phyloP scores from a whole-genome alignment of 2,329 filamentous ascomycete genomes.

The Neofusicoccum parvum region DNA sequence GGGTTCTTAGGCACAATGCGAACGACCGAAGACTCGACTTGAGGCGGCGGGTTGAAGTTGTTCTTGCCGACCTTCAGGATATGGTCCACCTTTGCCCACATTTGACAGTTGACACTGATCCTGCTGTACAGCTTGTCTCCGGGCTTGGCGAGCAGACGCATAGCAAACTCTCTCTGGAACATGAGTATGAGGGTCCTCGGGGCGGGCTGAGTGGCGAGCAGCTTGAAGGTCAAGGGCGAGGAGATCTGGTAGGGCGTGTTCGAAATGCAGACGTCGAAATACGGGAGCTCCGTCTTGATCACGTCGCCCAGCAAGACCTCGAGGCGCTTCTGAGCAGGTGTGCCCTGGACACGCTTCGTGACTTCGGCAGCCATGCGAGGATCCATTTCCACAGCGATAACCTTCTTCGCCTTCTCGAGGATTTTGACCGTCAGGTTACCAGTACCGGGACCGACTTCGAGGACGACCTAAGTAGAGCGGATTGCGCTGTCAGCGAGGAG shows the following conservation, averaged over 20 bases:
- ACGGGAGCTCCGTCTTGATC: slow-evolving; percentile 78
- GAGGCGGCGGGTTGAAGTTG: slow-evolving; percentile 93
- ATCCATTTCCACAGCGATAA: slow-evolving; percentile 88
- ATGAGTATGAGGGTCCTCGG: slow-evolving; percentile 87
- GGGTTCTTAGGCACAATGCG: slow-evolving; percentile 86
- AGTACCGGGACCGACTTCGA: slow-evolving; percentile 90
- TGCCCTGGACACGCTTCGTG: slow-evolving; percentile 90
- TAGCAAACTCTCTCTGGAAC: slow-evolving; percentile 94
- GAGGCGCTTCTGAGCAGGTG: slow-evolving; percentile 77
- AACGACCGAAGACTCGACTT: slow-evolving; percentile 90
- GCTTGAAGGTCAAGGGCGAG: slow-evolving; percentile 86
- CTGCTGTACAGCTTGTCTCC: slow-evolving; percentile 88
- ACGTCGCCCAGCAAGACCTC: slow-evolving; percentile 90
- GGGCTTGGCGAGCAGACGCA: slow-evolving; percentile 83
- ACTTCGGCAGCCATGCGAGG: slow-evolving; percentile 96
- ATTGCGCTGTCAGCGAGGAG: slow-evolving; percentile 5
- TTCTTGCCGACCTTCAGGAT: slow-evolving; percentile 95
- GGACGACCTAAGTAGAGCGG: slow-evolving; percentile 62
- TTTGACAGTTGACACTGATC: slow-evolving; percentile 90
- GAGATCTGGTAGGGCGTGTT: slow-evolving; percentile 83
- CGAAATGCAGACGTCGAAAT: slow-evolving; percentile 81
- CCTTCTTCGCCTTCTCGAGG: slow-evolving; percentile 80
- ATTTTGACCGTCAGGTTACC: slow-evolving; percentile 90
- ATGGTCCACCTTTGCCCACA: slow-evolving; percentile 74
- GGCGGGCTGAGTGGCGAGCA: slow-evolving; percentile 78